Evolutionary conservation across 2,329 filamentous ascomycete species (phyloP).

Genomic region (Colletotrichum musicola): DNA sequence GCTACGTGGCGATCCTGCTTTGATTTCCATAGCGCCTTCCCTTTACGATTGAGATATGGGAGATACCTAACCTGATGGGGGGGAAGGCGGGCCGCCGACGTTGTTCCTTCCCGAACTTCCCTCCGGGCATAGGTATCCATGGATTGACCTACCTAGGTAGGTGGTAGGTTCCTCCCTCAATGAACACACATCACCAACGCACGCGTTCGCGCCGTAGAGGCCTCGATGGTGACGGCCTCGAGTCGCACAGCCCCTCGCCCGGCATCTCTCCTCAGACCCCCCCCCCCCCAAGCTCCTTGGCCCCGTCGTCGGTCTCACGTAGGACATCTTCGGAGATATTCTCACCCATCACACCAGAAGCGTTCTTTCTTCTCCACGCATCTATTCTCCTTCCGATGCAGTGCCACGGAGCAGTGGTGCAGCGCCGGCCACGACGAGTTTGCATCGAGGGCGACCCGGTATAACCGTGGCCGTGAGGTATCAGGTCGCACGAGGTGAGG

Average conservation of each 20-base stretch:
- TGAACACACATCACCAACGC: neutral
- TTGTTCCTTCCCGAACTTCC: neutral
- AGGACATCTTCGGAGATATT: conserved; percentile 30
- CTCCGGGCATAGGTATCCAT: no score
- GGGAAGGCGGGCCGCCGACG: conserved; percentile 5
- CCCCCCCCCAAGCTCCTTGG: neutral
- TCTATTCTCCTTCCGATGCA: conserved; percentile 32
- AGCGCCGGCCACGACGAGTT: conserved; percentile 37
- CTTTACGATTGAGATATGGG: neutral
- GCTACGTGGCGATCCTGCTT: neutral
- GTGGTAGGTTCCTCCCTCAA: neutral
- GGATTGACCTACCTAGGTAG: neutral
- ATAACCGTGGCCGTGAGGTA: conserved; percentile 15
- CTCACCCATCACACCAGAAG: conserved; percentile 4
- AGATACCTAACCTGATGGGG: neutral
- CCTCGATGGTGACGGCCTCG: conserved; percentile 23
- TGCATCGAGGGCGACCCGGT: conserved; percentile 38
- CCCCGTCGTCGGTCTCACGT: conserved; percentile 16
- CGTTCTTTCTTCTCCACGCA: conserved; percentile 21
- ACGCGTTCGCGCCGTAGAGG: neutral
- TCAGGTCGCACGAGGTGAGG: conserved; percentile 35
- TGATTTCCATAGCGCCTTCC: conserved; percentile 8
- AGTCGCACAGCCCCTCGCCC: conserved; percentile 19
- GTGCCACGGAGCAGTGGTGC: conserved; percentile 33
- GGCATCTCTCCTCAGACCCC: neutral